phyloP scores from a whole-genome alignment of 2,329 filamentous ascomycete species.

The Zymoseptoria pseudotritici region DNA sequence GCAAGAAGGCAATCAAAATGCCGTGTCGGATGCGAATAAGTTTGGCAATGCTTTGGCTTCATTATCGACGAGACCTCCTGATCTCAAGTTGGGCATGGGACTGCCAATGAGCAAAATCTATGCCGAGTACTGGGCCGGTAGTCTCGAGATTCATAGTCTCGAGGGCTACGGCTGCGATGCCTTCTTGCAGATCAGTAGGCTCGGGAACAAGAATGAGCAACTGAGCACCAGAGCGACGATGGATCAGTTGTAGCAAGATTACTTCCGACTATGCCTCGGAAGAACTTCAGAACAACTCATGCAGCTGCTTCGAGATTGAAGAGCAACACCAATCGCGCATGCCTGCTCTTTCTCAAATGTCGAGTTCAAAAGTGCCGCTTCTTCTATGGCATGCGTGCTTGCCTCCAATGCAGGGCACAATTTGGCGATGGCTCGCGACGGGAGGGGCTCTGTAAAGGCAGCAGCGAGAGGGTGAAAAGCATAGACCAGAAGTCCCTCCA shows the following conservation, averaged over 20 bases:
- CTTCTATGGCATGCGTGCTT: not conserved
- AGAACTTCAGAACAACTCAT: too few species aligned
- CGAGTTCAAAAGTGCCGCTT: not conserved
- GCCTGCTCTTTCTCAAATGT: not conserved
- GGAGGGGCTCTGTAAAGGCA: not conserved
- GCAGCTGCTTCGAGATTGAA: too few species aligned
- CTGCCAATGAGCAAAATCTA: conserved; percentile 90
- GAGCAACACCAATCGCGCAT: not conserved
- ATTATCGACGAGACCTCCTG: conserved; percentile 73
- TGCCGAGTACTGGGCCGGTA: conserved; percentile 96
- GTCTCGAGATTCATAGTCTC: conserved; percentile 79
- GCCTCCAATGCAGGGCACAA: not conserved
- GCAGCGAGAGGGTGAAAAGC: not conserved
- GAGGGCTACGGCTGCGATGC: conserved; percentile 95
- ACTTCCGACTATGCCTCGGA: not conserved
- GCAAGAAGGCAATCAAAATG: conserved; percentile 16
- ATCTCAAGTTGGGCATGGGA: conserved; percentile 84
- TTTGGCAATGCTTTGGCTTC: conserved; percentile 65
- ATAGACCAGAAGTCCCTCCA: not conserved
- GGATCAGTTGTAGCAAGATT: conserved; percentile 26
- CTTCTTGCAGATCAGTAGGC: conserved; percentile 89
- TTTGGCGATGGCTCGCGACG: not conserved
- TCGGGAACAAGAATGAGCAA: conserved; percentile 97
- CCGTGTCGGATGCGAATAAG: conserved; percentile 23
- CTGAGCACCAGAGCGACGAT: conserved; percentile 55